phyloP scores from a whole-genome alignment of 106 monocot species.

The Apostasia shenzhenica region DNA sequence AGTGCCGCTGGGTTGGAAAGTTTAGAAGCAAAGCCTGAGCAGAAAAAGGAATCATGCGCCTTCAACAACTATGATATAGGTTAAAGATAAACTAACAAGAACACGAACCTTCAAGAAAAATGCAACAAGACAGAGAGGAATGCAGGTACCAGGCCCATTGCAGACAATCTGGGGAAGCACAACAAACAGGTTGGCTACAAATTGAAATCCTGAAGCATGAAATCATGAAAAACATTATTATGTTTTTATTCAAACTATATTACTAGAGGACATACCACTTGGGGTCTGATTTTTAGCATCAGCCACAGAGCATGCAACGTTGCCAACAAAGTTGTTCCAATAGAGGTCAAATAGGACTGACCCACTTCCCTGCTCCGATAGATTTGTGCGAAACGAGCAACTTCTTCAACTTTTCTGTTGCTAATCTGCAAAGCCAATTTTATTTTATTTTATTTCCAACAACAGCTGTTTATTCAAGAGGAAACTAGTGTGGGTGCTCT shows the following conservation, averaged over 20 bases:
- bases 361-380: constrained; percentile 97
- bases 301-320: constrained; percentile 71
- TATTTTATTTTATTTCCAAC: no score
- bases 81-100: background rate
- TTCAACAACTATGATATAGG: no score
- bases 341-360: constrained; percentile 93
- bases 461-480: no score
- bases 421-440: constrained; percentile 25
- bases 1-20: no score
- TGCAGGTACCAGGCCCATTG: constrained; percentile 94
- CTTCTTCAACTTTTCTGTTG: constrained; percentile 12
- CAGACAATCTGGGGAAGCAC: constrained; percentile 65
- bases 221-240: background rate
- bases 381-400: constrained; percentile 60
- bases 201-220: background rate
- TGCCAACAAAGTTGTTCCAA: constrained; percentile 76
- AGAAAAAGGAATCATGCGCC: no score
- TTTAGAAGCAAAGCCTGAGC: no score
- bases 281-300: constrained; percentile 62
- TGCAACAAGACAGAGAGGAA: constrained; percentile 75
- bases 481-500: no score
- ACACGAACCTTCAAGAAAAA: constrained; percentile 70
- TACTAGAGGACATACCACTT: constrained; percentile 53
- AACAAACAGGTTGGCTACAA: background rate
- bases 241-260: background rate